These are phyloP conservation scores for Penicillium samsonianum DNA, from an alignment of 495 filamentous ascomycete genomes.

Conservation along the genomic window DNA sequence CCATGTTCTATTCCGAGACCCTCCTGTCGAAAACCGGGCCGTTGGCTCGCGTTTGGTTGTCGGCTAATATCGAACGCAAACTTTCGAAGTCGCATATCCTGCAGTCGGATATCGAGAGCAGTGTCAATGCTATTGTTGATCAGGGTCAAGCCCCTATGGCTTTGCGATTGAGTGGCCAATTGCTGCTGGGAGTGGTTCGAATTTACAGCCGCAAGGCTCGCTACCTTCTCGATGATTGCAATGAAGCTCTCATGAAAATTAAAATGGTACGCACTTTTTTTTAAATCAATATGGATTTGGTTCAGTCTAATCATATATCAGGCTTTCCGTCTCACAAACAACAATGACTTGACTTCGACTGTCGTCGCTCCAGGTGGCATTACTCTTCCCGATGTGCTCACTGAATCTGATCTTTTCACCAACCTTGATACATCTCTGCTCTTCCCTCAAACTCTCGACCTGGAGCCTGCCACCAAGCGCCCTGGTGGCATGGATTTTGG, in stretches of 20 bases:
- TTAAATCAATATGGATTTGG: not conserved
- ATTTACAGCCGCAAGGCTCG: slow-evolving; percentile 97
- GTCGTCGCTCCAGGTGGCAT: slow-evolving; percentile 66
- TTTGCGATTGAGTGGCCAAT: slow-evolving; percentile 87
- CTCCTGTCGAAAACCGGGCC: slow-evolving; percentile 95
- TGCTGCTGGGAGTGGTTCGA: slow-evolving; percentile 90
- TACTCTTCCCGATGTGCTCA: slow-evolving; percentile 83
- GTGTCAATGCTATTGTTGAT: slow-evolving; percentile 90
- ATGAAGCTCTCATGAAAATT: slow-evolving; percentile 94
- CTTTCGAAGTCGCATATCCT: slow-evolving; percentile 92
- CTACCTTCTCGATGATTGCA: slow-evolving; percentile 95
- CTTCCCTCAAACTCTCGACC: slow-evolving; percentile 62
- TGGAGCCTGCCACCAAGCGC: slow-evolving; percentile 59
- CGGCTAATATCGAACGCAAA: slow-evolving; percentile 96
- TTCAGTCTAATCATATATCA: slow-evolving; percentile 27
- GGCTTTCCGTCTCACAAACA: slow-evolving; percentile 77
- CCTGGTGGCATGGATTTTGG: slow-evolving; percentile 58
- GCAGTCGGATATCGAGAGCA: slow-evolving; percentile 88
- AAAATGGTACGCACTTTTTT: slow-evolving; percentile 80
- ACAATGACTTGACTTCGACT: slow-evolving; percentile 76
- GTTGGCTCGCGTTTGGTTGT: slow-evolving; percentile 95
- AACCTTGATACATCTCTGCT: slow-evolving; percentile 73
- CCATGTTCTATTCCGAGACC: slow-evolving; percentile 98
- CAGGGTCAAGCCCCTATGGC: slow-evolving; percentile 95
- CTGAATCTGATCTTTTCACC: slow-evolving; percentile 82